Evolutionary conservation across 164 flowering plant species (phyloP).

Genomic region (Magnolia officinalis): DNA sequence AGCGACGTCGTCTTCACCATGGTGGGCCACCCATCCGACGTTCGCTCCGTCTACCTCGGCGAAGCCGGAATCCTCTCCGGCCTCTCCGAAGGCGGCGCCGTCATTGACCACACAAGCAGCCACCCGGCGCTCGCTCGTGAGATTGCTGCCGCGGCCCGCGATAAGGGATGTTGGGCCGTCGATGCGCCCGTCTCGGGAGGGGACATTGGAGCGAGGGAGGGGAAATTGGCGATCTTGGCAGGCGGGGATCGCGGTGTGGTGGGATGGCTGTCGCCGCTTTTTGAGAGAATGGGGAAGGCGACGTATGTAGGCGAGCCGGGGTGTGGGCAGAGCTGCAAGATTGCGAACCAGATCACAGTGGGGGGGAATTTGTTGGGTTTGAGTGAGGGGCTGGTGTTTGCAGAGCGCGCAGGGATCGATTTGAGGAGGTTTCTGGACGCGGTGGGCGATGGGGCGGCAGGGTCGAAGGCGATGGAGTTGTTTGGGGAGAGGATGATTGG

Average conservation of each 20-base stretch:
- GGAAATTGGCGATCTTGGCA: constrained; percentile 59
- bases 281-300: constrained; percentile 46
- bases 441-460: constrained; percentile 59
- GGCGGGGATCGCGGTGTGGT: constrained; percentile 57
- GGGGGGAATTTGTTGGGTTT: constrained; percentile 59
- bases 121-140: constrained; percentile 50
- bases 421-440: constrained; percentile 41
- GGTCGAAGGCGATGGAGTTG: constrained; percentile 70
- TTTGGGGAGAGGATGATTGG: constrained; percentile 68
- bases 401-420: constrained; percentile 59
- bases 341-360: constrained; percentile 67
- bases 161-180: constrained; percentile 47
- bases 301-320: constrained; percentile 61
- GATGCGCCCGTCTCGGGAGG: constrained; percentile 87
- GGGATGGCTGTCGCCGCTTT: constrained; percentile 54
- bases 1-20: constrained; percentile 73
- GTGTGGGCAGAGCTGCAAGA: constrained; percentile 67
- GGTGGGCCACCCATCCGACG: constrained; percentile 77
- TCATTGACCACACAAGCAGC: constrained; percentile 69
- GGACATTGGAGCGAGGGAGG: constrained; percentile 63
- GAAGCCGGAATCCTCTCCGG: constrained; percentile 30
- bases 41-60: constrained; percentile 40
- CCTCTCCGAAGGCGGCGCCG: constrained; percentile 34
- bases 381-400: constrained; percentile 72
- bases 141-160: constrained; percentile 38